A percentile compares a stretch with the other conserved stretches of the same genome.
These are phyloP conservation scores for Anaeromyces robustus DNA, from an alignment of 192 early-diverging fungal genomes.

Conservation along the genomic window DNA sequence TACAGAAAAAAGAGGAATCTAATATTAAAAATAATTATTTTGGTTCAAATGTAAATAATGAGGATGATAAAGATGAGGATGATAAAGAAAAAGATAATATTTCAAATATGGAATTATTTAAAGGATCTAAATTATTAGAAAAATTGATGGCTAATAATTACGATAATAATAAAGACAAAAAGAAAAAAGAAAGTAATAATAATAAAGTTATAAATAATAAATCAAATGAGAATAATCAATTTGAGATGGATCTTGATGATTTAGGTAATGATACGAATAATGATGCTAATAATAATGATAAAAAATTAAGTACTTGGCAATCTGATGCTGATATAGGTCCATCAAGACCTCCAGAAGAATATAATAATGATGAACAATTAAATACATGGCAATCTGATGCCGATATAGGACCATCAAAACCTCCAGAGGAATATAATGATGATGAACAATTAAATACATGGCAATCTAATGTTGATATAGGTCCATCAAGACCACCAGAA, in stretches of 20 bases:
- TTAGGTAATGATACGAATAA: background rate
- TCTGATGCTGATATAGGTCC: no score
- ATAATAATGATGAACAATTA: background rate
- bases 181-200: background rate
- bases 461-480: no score
- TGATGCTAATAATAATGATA: no score
- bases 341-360: background rate
- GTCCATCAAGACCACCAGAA: no score
- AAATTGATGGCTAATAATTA: background rate
- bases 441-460: no score
- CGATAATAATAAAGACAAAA: background rate
- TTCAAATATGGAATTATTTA: background rate
- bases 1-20: no score
- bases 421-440: no score
- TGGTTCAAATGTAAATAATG: background rate
- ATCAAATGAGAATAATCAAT: background rate
- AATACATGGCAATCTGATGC: no score
- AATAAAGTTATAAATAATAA: background rate
- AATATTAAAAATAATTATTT: slow-evolving; percentile 9
- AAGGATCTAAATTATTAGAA: background rate
- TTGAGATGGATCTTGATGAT: background rate
- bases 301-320: no score
- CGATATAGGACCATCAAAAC: background rate
- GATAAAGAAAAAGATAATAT: slow-evolving; percentile 5
- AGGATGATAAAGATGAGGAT: slow-evolving; percentile 11